These are phyloP conservation scores for Funneliformis caledonium DNA, from an alignment of 371 early-diverging fungal species.

Conservation along the genomic window DNA sequence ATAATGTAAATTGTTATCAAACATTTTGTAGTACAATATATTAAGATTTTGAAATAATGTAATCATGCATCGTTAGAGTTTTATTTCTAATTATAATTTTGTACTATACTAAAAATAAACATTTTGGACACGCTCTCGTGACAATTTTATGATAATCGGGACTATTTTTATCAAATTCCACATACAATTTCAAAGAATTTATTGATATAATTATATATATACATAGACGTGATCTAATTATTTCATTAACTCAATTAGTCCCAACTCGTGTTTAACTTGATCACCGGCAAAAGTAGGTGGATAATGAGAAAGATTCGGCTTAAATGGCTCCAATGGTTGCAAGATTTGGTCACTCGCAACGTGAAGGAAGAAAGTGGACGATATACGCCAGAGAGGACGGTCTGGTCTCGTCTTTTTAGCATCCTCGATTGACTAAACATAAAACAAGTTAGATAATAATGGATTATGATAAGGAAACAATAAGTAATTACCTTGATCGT, in stretches of 20 bases:
- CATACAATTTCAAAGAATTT: too few species aligned
- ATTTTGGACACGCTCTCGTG: background rate
- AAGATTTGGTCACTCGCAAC: constrained; percentile 64
- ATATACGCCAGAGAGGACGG: constrained; percentile 70
- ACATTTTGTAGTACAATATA: background rate
- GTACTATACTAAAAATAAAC: too few species aligned
- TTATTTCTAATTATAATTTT: too few species aligned
- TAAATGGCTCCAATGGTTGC: constrained; percentile 54
- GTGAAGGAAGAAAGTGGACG: constrained; percentile 73
- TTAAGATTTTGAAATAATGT: background rate
- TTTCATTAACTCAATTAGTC: constrained; percentile 59
- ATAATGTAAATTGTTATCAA: background rate
- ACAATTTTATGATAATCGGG: background rate
- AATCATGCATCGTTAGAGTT: too few species aligned
- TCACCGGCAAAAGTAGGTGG: constrained; percentile 61
- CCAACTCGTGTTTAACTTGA: constrained; percentile 68
- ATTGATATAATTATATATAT: too few species aligned
- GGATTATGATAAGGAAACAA: constrained; percentile 1
- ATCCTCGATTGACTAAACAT: constrained; percentile 43
- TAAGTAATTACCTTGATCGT: constrained; percentile 57
- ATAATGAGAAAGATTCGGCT: constrained; percentile 52
- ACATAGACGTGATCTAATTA: background rate
- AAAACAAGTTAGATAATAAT: background rate
- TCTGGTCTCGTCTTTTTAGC: constrained; percentile 40
- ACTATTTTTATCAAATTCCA: too few species aligned